Conservation (phyloP, 2,329 filamentous ascomycete species). For the Aspergillus fischeri region DNA sequence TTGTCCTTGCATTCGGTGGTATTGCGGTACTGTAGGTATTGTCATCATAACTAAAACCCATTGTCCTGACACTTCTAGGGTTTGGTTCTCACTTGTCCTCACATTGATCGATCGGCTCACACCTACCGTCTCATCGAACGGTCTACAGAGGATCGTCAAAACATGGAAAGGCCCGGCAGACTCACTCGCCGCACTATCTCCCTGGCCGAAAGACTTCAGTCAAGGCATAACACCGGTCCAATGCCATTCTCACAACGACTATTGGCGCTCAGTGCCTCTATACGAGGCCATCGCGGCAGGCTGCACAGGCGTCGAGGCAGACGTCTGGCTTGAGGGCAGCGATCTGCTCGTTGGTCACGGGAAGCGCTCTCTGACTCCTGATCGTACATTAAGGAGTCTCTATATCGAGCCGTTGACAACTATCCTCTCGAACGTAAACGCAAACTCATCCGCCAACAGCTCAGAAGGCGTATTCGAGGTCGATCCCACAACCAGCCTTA, state of each 20-base stretch:
- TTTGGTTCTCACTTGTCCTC: not conserved
- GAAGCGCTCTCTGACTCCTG: not conserved
- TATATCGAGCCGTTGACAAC: not conserved
- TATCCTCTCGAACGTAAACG: not conserved
- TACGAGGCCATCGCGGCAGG: constrained; percentile 39
- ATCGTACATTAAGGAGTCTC: not conserved
- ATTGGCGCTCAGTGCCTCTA: constrained; percentile 39
- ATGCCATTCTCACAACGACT: constrained; percentile 43
- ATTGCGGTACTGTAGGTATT: not conserved
- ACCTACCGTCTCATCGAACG: not conserved
- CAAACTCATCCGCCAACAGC: not conserved
- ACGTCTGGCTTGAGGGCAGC: constrained; percentile 36
- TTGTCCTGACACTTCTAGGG: not conserved
- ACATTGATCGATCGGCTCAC: not conserved
- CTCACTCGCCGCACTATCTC: not conserved
- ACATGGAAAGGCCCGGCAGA: not conserved
- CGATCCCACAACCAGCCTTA: not conserved
- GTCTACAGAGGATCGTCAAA: not conserved
- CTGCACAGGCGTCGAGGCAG: constrained; percentile 44
- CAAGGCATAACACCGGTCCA: constrained; percentile 4
- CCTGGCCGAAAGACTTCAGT: not conserved
- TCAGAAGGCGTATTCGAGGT: not conserved
- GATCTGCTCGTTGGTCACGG: not conserved
- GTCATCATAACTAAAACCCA: not conserved
- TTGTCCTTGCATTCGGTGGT: not conserved